Base-by-base conservation (phyloP, 2,329 filamentous ascomycete species). In the Clarireedia sp. region DNA sequence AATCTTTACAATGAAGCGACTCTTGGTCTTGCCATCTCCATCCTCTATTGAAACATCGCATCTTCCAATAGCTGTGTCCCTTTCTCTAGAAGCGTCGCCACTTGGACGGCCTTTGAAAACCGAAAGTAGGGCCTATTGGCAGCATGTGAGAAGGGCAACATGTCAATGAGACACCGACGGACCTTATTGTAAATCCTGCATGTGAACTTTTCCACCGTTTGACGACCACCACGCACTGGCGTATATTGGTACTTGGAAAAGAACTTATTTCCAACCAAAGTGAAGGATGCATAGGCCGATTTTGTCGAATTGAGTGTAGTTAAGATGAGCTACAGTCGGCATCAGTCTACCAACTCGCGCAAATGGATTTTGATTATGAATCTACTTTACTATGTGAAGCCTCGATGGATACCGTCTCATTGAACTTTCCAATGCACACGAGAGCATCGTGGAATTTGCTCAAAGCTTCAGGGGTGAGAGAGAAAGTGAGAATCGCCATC, bases 231-330 rank as follows among this genome's bases (percentile, higher is more conserved):
- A 54, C 56, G 60, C 24, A 56, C 43, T 19, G 79, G 80, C 54
- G 81, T 76, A 63, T 83, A 92, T 51, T 80, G 78, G 70, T 90
- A 92, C 37, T 78, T 79, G 6, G 83, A 80, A 71, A 90, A 90
- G 73, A 91, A 91, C 40, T 80, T 78, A 61, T 74, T 79, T 41
- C 80, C 78, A 44, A 85, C 75, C 52, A 91, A 82, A 7, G 79
- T 79, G 64, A 90, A 85, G 57, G 85, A 86, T 24, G 85, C 83
- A 68, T 91, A 91, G 17, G 86, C 87, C 3, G 88, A 89, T 66
- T 89, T 89, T 55, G 87, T 89, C n/a, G 81, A 80, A 68, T 92
- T 92, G 60, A 92, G 74, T 14, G 87, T 83, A 14, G 86, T 89
- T 54, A 92, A 75, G 4, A 85, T 77, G 60, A 92, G 78, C 87